phyloP scores from a whole-genome alignment of 1,284 basidiomycete genomes.

The Sporisorium sorghi region DNA sequence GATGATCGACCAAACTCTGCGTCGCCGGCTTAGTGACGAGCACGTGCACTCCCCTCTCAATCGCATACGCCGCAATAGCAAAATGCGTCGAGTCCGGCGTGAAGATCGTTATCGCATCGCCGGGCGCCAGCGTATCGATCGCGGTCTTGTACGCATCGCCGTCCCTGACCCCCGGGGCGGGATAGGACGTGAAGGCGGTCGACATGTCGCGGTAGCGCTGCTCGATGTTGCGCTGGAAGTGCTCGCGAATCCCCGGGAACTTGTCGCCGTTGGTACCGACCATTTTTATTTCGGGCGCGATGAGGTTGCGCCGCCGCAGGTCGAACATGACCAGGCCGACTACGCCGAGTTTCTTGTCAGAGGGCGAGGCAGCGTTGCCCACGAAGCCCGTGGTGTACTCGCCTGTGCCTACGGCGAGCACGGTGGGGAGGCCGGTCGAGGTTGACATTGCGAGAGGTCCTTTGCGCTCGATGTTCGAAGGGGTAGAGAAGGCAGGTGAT shows the following conservation, averaged over 20 bases:
- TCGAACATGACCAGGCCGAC: conserved; percentile 91
- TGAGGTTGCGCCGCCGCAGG: conserved; percentile 85
- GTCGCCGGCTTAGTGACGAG: conserved; percentile 93
- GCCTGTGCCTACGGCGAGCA: conserved; percentile 50
- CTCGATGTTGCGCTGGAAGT: conserved; percentile 84
- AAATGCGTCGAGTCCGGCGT: conserved; percentile 83
- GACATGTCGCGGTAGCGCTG: conserved; percentile 87
- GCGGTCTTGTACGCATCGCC: conserved; percentile 87
- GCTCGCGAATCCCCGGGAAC: conserved; percentile 84
- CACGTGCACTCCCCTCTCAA: conserved; percentile 85
- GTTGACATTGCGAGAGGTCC: conserved; percentile 3
- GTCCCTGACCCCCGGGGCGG: conserved; percentile 78
- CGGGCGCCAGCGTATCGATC: conserved; percentile 81
- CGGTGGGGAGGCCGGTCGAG: conserved; percentile 32
- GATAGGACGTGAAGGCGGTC: conserved; percentile 82
- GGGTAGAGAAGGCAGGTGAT: too few species aligned
- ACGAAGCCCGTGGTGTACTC: conserved; percentile 89
- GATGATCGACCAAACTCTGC: conserved; percentile 84
- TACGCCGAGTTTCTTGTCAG: conserved; percentile 89
- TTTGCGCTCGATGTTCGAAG: too few species aligned
- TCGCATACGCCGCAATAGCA: conserved; percentile 84
- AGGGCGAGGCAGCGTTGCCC: conserved; percentile 86
- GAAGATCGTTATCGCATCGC: conserved; percentile 88
- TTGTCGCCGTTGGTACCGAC: conserved; percentile 85
- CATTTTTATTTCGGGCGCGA: conserved; percentile 77